Evolutionary conservation across 2,329 filamentous ascomycete genomes (phyloP).

Genomic region (Hypoxylon sp.): DNA sequence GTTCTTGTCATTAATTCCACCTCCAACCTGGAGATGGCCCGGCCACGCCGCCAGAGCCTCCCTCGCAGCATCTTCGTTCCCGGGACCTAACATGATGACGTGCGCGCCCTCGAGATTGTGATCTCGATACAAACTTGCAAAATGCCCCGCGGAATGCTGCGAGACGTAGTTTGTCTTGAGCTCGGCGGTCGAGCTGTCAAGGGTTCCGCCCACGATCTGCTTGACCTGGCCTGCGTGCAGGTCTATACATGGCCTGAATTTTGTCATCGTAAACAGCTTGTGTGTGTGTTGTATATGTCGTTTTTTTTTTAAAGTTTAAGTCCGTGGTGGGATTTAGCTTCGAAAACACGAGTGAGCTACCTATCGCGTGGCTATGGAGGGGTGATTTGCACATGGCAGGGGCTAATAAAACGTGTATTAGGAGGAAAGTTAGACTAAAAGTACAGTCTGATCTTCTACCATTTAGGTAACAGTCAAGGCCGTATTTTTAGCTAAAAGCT

Average conservation of each 20-base stretch:
- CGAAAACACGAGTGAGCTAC: neutral
- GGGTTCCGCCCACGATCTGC: conserved; percentile 95
- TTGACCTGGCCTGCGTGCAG: conserved; percentile 97
- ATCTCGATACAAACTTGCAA: conserved; percentile 81
- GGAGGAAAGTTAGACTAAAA: too few relatives aligned
- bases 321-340: conserved; percentile 22
- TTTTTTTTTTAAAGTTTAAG: too few relatives aligned
- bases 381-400: conserved; percentile 28
- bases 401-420: too few relatives aligned
- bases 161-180: conserved; percentile 95
- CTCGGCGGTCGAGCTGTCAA: conserved; percentile 70
- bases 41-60: conserved; percentile 84
- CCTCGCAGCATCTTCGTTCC: conserved; percentile 80
- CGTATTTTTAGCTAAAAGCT: too few relatives aligned
- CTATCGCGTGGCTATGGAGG: conserved; percentile 36
- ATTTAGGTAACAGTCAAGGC: too few relatives aligned
- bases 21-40: conserved; percentile 83
- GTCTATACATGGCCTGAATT: conserved; percentile 96
- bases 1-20: conserved; percentile 89
- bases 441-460: too few relatives aligned
- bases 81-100: conserved; percentile 94
- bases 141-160: conserved; percentile 80
- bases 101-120: conserved; percentile 80
- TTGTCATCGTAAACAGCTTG: conserved; percentile 91
- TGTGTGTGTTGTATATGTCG: too few relatives aligned